Evolutionary conservation across 306 rosid species (phyloP).

Genomic region (Arachis stenosperma): DNA sequence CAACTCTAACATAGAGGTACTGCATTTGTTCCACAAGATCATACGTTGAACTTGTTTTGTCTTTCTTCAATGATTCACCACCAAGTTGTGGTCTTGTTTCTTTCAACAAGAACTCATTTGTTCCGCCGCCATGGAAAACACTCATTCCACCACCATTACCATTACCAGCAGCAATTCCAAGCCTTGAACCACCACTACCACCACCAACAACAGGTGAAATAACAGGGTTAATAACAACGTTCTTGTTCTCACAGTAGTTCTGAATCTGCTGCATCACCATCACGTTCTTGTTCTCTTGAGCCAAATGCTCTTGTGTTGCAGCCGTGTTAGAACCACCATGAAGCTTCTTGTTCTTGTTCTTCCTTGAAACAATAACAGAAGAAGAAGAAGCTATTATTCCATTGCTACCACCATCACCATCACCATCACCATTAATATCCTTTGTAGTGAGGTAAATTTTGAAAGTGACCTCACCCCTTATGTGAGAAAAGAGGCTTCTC

Average conservation of each 20-base stretch:
- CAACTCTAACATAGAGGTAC: slow-evolving; percentile 60
- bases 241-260: slow-evolving; percentile 47
- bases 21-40: slow-evolving; percentile 71
- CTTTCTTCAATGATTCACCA: slow-evolving; percentile 57
- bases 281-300: slow-evolving; percentile 32
- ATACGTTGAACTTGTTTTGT: slow-evolving; percentile 62
- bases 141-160: slow-evolving; percentile 29
- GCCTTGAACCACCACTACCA: neutral
- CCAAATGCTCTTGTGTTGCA: slow-evolving; percentile 25
- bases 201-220: slow-evolving; percentile 29
- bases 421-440: slow-evolving; percentile 28
- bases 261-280: slow-evolving; percentile 41
- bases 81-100: slow-evolving; percentile 69
- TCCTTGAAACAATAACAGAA: slow-evolving; percentile 38
- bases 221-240: slow-evolving; percentile 42
- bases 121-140: slow-evolving; percentile 33
- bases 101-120: slow-evolving; percentile 55
- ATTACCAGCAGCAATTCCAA: slow-evolving; percentile 2
- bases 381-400: slow-evolving; percentile 37
- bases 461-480: slow-evolving; percentile 62
- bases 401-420: slow-evolving; percentile 3
- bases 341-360: slow-evolving; percentile 51
- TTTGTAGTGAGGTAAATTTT: slow-evolving; percentile 53
- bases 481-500: slow-evolving; percentile 63
- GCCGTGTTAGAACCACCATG: slow-evolving; percentile 35